These are phyloP conservation scores for Aspergillus bertholletiae DNA, from an alignment of 495 filamentous ascomycete species.

Conservation along the genomic window DNA sequence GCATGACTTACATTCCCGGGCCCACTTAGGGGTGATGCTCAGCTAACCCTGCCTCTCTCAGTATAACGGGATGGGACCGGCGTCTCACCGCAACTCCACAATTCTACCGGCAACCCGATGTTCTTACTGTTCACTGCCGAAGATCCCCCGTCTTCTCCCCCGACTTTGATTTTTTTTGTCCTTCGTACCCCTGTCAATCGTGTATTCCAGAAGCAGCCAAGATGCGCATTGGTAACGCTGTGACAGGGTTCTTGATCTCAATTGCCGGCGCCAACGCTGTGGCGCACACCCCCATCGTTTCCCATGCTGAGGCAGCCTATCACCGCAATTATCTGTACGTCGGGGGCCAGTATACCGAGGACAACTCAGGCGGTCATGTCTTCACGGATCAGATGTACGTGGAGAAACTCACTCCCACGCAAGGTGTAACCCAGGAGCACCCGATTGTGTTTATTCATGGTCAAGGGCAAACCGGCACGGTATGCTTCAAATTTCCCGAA, in stretches of 20 bases:
- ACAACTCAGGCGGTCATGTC: conserved; percentile 30
- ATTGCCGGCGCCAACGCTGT: background rate
- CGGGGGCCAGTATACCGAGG: conserved; percentile 41
- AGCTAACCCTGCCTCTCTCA: too few species aligned
- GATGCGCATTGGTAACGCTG: background rate
- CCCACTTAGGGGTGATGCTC: too few species aligned
- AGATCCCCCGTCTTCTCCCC: background rate
- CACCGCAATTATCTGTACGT: conserved; percentile 46
- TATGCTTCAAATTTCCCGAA: conserved; percentile 24
- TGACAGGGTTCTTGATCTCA: background rate
- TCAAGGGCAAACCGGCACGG: conserved; percentile 47
- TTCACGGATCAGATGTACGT: conserved; percentile 54
- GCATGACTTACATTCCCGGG: too few species aligned
- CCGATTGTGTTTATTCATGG: conserved; percentile 55
- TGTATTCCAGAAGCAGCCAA: background rate
- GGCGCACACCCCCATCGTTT: background rate
- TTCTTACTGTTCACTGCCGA: background rate
- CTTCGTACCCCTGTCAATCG: background rate
- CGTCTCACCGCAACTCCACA: background rate
- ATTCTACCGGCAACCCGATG: background rate
- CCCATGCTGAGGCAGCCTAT: conserved; percentile 3
- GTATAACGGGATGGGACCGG: background rate
- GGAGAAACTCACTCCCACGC: conserved; percentile 44
- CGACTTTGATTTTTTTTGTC: background rate
- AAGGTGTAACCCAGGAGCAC: conserved; percentile 18